phyloP scores from a whole-genome alignment of 495 filamentous ascomycete species.

The Lasiosphaeria miniovina region DNA sequence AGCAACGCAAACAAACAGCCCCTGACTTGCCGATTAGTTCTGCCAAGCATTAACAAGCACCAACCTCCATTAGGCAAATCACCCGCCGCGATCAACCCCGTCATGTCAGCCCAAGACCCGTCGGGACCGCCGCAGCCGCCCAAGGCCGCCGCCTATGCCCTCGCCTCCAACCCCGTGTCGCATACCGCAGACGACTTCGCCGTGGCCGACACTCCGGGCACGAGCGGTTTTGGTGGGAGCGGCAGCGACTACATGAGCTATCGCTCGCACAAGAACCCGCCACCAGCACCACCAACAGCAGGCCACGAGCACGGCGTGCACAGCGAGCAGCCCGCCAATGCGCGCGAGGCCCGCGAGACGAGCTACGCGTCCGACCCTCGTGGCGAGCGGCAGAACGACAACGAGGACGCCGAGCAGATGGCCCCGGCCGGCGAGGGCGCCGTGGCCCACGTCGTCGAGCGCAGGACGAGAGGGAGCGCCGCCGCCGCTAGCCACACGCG shows the following conservation, averaged over 20 bases:
- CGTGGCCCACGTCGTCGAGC: conserved; percentile 48
- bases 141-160: conserved; percentile 45
- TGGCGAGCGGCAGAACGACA: conserved; percentile 25
- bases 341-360: conserved; percentile 14
- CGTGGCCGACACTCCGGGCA: conserved; percentile 24
- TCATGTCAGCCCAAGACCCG: conserved; percentile 32
- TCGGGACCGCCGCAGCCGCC: conserved; percentile 32
- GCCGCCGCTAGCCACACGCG: neutral
- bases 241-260: conserved; percentile 27
- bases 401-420: conserved; percentile 56
- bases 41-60: neutral
- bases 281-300: conserved; percentile 20
- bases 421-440: conserved; percentile 51
- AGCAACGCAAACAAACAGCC: neutral
- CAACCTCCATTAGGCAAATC: neutral
- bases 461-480: conserved; percentile 2
- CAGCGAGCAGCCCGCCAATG: conserved; percentile 29
- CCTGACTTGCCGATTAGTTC: neutral
- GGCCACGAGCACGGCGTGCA: conserved; percentile 38
- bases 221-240: conserved; percentile 8
- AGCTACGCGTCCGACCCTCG: conserved; percentile 4
- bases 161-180: conserved; percentile 45
- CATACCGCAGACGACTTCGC: conserved; percentile 49
- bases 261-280: conserved; percentile 21
- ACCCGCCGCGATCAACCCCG: neutral